Percentiles rank a stretch among this genome's conserved stretches.
These are phyloP conservation scores for Cyberlindnera galapagoensis DNA, from an alignment of 805 yeast genomes.

Conservation along the genomic window DNA sequence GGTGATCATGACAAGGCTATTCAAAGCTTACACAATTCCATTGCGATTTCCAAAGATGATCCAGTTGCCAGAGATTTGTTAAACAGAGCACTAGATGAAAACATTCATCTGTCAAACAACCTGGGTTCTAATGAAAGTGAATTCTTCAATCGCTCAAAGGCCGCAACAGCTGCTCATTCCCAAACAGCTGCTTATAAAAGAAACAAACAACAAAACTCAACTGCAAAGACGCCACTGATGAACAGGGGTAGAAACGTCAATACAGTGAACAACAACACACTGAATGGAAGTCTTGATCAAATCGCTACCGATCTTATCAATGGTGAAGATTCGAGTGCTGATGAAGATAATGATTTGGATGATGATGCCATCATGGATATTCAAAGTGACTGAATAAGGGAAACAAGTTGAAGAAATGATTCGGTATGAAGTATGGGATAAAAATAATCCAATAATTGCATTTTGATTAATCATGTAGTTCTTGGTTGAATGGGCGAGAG, in stretches of 20 bases:
- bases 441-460: too few species aligned
- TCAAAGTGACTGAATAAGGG: conserved; percentile 50
- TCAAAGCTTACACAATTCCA: conserved; percentile 70
- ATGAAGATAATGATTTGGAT: conserved; percentile 22
- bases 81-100: conserved; percentile 68
- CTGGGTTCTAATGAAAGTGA: too few species aligned
- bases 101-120: conserved; percentile 20
- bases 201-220: too few species aligned
- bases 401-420: too few species aligned
- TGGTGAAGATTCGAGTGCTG: conserved; percentile 37
- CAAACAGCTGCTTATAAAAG: too few species aligned
- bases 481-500: too few species aligned
- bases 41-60: conserved; percentile 73
- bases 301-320: conserved; percentile 22
- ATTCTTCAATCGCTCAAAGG: too few species aligned
- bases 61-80: conserved; percentile 79
- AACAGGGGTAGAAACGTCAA: conserved; percentile 20
- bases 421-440: too few species aligned
- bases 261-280: conserved; percentile 5
- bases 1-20: conserved; percentile 64
- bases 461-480: too few species aligned
- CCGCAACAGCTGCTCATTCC: too few species aligned
- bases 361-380: conserved; percentile 52
- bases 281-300: conserved; percentile 19
- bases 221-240: conserved; percentile 21